These are phyloP conservation scores for Epichloe aotearoae DNA, from an alignment of 2,329 filamentous ascomycete genomes.

Conservation along the genomic window DNA sequence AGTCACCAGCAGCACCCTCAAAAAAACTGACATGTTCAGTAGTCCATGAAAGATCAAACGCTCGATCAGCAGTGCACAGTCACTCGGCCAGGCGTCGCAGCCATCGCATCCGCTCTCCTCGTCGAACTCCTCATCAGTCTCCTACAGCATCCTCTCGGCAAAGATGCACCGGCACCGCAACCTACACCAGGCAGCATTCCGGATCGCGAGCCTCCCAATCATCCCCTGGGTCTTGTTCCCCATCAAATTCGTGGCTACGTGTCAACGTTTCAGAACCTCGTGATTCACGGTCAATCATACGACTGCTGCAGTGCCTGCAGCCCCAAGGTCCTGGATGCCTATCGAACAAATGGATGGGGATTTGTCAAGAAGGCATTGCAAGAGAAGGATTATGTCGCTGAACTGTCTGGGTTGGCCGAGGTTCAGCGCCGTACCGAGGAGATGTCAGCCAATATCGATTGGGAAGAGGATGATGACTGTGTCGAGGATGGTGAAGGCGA, in stretches of 20 bases:
- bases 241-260: constrained; percentile 73
- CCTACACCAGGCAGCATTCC: constrained; percentile 26
- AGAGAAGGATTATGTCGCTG: constrained; percentile 66
- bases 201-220: constrained; percentile 41
- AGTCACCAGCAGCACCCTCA: background rate
- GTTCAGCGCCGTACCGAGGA: constrained; percentile 49
- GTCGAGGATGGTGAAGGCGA: constrained; percentile 43
- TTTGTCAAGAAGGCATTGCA: constrained; percentile 65
- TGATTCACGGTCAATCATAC: constrained; percentile 62
- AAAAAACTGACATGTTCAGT: constrained; percentile 1
- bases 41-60: constrained; percentile 90
- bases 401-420: constrained; percentile 61
- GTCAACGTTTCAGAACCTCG: constrained; percentile 58
- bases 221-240: constrained; percentile 57
- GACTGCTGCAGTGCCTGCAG: constrained; percentile 74
- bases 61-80: constrained; percentile 98
- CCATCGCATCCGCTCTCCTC: constrained; percentile 79
- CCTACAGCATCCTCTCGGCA: constrained; percentile 70
- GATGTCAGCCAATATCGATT: constrained; percentile 41
- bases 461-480: constrained; percentile 42
- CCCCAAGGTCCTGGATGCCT: constrained; percentile 52
- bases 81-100: constrained; percentile 81
- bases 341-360: constrained; percentile 55
- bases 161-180: constrained; percentile 45
- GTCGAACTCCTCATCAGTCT: constrained; percentile 83